These are phyloP conservation scores for Trichocladium uniseriatum DNA, from an alignment of 495 filamentous ascomycete species.

Conservation along the genomic window DNA sequence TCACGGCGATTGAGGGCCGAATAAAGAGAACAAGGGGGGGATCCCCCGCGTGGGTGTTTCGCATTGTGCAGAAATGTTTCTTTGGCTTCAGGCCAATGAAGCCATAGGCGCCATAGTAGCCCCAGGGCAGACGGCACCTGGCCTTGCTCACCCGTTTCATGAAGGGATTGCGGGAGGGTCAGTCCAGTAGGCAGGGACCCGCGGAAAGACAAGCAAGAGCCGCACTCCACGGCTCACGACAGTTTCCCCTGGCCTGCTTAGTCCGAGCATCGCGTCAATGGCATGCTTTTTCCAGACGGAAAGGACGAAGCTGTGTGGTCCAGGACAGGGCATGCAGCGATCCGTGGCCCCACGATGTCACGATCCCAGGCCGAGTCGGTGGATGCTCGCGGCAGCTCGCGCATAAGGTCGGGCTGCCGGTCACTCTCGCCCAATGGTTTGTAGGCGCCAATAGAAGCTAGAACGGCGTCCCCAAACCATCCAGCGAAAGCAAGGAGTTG, in stretches of 20 bases:
- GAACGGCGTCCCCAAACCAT: conserved; percentile 4
- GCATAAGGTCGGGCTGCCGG: conserved; percentile 21
- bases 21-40: conserved; percentile 11
- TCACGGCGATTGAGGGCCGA: background rate
- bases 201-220: background rate
- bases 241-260: background rate
- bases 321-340: conserved; percentile 2
- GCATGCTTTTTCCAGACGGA: background rate
- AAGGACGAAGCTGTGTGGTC: background rate
- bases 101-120: conserved; percentile 21
- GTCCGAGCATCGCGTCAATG: background rate
- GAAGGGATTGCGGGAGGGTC: background rate
- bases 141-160: conserved; percentile 11
- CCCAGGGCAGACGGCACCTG: conserved; percentile 11
- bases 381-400: conserved; percentile 14
- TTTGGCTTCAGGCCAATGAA: conserved; percentile 26
- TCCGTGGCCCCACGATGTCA: background rate
- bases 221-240: background rate
- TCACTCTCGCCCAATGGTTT: conserved; percentile 24
- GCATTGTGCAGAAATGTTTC: conserved; percentile 24
- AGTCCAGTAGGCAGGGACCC: no score
- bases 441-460: conserved; percentile 1
- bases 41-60: conserved; percentile 22
- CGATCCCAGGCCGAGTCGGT: conserved; percentile 6
- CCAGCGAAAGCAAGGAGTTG: conserved; percentile 12